Evolutionary conservation across 306 rosid genomes (phyloP), one percentile per base, ranked within the genome.

Genomic region (Senna tora): DNA sequence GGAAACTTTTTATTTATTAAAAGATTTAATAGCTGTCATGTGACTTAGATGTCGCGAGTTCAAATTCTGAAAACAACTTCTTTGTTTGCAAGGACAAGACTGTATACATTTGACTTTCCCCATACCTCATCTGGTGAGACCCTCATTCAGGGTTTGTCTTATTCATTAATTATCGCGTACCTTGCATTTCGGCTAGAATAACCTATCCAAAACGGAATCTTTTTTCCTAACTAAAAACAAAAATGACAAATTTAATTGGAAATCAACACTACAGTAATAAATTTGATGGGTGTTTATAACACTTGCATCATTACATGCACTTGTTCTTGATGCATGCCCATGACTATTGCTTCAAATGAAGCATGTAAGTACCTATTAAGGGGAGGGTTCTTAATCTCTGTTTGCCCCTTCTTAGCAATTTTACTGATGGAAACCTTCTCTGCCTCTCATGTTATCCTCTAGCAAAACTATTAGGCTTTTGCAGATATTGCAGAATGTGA

Each of bases 381-480:
- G 32, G 16, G 50, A 10, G 69, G 21, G 3, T 4, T 38, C 10
- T 1, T n/a, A 50, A 70, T 64, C 68, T 62, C 46, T 52, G 17
- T 62, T 52, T 58, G 81, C 84, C 81, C 68, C 63, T 55, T 78
- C 74, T 54, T 75, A 58, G 73, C 76, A 69, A 72, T 55, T 66
- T 52, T 71, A 63, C 72, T 57, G 57, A 13, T 30, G 53, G 4
- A 42, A 32, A 41, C 46, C 67, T 52, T 30, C 33, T 64, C 5
- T 62, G 17, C 28, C 52, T 54, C 53, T 47, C 52, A 42, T 15
- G 13, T 62, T 32, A 11, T 41, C 39, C 63, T 51, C 58, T 20
- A 25, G 16, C n/a, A 0, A 9, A 9, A 74, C 13, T 51, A 53
- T 25, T 38, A 9, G 9, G 9, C 39, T 43, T 53, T 60, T 63